phyloP scores from a whole-genome alignment of 2,329 filamentous ascomycete genomes.

The Reticulascus tulasneorum region DNA sequence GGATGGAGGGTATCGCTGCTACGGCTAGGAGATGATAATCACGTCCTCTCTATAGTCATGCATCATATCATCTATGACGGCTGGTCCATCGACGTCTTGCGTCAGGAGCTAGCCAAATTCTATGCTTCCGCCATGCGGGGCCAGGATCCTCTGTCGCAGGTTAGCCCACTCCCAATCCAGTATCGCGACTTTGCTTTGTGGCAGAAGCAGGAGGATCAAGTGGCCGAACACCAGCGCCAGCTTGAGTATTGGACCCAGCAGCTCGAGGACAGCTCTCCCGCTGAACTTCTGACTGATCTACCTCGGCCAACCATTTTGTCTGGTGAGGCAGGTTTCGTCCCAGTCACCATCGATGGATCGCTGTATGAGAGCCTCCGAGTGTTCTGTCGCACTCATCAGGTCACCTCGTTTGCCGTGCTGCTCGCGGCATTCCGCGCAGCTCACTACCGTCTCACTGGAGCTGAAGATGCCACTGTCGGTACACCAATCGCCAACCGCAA shows the following conservation, averaged over 20 bases:
- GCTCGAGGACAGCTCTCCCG: conserved; percentile 25
- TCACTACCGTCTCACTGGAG: conserved; percentile 15
- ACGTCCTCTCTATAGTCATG: conserved; percentile 1
- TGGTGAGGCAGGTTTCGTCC: conserved; percentile 7
- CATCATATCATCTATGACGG: conserved; percentile 10
- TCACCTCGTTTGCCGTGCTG: conserved; percentile 6
- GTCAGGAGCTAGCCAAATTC: neutral
- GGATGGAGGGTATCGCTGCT: conserved; percentile 14
- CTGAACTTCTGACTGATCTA: neutral
- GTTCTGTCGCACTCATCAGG: conserved; percentile 9
- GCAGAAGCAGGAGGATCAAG: neutral
- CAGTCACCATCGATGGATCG: conserved; percentile 4
- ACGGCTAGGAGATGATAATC: neutral
- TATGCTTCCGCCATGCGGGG: neutral
- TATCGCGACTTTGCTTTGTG: neutral
- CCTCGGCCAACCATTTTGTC: conserved; percentile 12
- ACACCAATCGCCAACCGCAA: conserved; percentile 12
- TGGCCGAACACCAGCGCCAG: neutral
- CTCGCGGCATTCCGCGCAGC: conserved; percentile 10
- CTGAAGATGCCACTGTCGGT: conserved; percentile 6
- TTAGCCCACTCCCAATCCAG: neutral
- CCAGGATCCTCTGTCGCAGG: neutral
- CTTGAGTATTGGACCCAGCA: conserved; percentile 1
- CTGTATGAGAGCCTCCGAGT: conserved; percentile 3
- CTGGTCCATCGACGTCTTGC: neutral